Evolutionary conservation across 2,329 filamentous ascomycete genomes (phyloP).

Genomic region (Cadophora malorum): DNA sequence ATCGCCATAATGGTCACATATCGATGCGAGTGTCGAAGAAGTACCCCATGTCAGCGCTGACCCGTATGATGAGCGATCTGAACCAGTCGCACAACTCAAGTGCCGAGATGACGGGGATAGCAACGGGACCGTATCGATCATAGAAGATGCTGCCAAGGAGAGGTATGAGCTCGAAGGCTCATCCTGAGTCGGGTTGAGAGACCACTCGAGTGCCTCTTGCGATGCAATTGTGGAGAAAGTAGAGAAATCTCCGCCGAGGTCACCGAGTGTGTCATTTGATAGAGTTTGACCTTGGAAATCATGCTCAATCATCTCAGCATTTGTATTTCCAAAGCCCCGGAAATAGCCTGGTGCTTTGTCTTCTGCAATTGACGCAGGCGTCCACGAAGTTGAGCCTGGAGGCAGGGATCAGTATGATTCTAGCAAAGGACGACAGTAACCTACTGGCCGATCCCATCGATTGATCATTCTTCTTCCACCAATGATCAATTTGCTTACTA

Average conservation of each 20-base stretch:
- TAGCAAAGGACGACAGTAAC: not conserved
- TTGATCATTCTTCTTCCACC: not conserved
- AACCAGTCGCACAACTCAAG: too few relatives aligned
- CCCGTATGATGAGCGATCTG: too few relatives aligned
- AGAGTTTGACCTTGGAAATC: not conserved
- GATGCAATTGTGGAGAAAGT: not conserved
- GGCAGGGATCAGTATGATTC: not conserved
- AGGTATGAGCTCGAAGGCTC: too few relatives aligned
- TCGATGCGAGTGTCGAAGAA: too few relatives aligned
- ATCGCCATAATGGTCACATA: too few relatives aligned
- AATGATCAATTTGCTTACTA: not conserved
- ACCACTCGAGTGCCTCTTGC: too few relatives aligned
- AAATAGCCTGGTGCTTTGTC: not conserved
- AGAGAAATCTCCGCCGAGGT: not conserved
- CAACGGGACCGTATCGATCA: too few relatives aligned
- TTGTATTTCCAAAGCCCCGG: not conserved
- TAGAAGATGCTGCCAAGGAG: too few relatives aligned
- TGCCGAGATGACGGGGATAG: too few relatives aligned
- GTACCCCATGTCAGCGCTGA: too few relatives aligned
- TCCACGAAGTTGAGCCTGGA: not conserved
- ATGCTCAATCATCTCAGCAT: not conserved
- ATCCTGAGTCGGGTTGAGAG: too few relatives aligned
- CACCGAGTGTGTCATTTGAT: not conserved
- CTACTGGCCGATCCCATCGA: not conserved
- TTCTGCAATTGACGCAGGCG: not conserved